Percentiles rank a stretch among this genome's conserved stretches.
Evolutionary conservation across 495 filamentous ascomycete genomes (phyloP).

Genomic region (Tuber umbilicatum): DNA sequence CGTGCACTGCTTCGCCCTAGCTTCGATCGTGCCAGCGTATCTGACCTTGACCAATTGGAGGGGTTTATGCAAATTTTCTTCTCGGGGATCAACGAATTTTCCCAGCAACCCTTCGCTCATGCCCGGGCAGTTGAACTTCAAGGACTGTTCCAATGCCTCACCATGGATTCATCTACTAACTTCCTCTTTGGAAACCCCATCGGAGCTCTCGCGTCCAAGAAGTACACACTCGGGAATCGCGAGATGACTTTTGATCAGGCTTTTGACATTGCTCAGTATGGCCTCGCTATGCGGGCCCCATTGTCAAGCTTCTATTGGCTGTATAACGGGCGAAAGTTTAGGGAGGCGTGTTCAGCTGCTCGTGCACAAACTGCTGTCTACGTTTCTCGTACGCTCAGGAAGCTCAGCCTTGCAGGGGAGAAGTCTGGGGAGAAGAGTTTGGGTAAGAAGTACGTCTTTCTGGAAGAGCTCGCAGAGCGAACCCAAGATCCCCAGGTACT

Average conservation of each 20-base stretch:
- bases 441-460: constrained; percentile 45
- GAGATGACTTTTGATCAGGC: constrained; percentile 25
- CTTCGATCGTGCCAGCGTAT: constrained; percentile 49
- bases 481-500: constrained; percentile 49
- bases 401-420: constrained; percentile 40
- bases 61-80: constrained; percentile 27
- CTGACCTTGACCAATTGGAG: constrained; percentile 31
- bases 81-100: constrained; percentile 8
- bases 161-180: constrained; percentile 47
- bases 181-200: constrained; percentile 49
- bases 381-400: constrained; percentile 40
- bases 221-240: constrained; percentile 12
- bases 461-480: constrained; percentile 47
- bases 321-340: constrained; percentile 49
- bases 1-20: constrained; percentile 53
- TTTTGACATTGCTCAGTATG: constrained; percentile 30
- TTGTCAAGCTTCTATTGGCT: constrained; percentile 53
- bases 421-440: constrained; percentile 19
- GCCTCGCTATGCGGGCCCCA: constrained; percentile 45
- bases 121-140: constrained; percentile 45
- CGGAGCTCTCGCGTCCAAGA: constrained; percentile 34
- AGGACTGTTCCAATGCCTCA: constrained; percentile 49
- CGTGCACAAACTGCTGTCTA: constrained; percentile 46
- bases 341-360: constrained; percentile 45
- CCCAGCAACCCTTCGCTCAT: background rate